Evolutionary conservation across 768 basidiomycete species (phyloP).

Genomic region (Russula sp.): DNA sequence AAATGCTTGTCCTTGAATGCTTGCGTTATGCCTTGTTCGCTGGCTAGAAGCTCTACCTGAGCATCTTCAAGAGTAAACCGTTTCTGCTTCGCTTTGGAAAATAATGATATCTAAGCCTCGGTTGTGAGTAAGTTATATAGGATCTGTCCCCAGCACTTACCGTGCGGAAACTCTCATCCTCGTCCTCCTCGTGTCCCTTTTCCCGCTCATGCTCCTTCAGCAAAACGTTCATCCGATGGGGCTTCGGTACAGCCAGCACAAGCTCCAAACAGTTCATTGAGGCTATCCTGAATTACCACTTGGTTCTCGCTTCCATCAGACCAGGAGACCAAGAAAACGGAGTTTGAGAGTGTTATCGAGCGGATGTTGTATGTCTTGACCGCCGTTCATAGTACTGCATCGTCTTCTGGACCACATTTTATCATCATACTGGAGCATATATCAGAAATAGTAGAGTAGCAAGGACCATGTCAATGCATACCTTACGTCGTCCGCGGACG

Average conservation of each 20-base stretch:
- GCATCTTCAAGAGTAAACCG: slow-evolving; percentile 61
- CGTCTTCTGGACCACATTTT: slow-evolving; percentile 68
- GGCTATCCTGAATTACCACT: slow-evolving; percentile 72
- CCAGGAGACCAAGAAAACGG: slow-evolving; percentile 59
- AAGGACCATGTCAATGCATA: slow-evolving; percentile 1
- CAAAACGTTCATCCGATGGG: slow-evolving; percentile 60
- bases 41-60: slow-evolving; percentile 69
- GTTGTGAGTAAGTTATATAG: too few species aligned
- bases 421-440: slow-evolving; percentile 19
- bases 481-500: slow-evolving; percentile 34
- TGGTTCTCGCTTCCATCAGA: slow-evolving; percentile 39
- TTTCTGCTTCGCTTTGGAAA: slow-evolving; percentile 37
- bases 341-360: slow-evolving; percentile 85
- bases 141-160: slow-evolving; percentile 27
- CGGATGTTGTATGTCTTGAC: slow-evolving; percentile 80
- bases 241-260: slow-evolving; percentile 66
- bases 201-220: slow-evolving; percentile 69
- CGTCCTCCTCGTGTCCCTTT: slow-evolving; percentile 55
- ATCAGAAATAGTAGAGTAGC: slow-evolving; percentile 25
- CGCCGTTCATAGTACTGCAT: slow-evolving; percentile 85
- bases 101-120: background rate
- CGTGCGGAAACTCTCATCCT: slow-evolving; percentile 34
- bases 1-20: slow-evolving; percentile 68
- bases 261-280: slow-evolving; percentile 85
- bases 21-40: slow-evolving; percentile 64